Evolutionary conservation across 1,284 basidiomycete species (phyloP), one percentile per base, ranked within the genome.

Genomic region (Fereydounia khargensis): DNA sequence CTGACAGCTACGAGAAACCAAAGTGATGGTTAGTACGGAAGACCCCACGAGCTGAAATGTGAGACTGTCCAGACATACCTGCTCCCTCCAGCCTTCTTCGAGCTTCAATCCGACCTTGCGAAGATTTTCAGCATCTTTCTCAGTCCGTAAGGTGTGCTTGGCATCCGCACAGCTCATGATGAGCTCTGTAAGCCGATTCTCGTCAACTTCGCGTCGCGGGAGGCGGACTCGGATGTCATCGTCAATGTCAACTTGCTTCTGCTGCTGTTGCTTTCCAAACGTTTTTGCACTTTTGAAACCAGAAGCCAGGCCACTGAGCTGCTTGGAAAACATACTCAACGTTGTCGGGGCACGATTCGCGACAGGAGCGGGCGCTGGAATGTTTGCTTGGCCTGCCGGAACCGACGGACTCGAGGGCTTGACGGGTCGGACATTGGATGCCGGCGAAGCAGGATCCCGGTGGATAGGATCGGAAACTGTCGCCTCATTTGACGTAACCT

Each of bases 121-220:
- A n/a, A 64, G 51, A 55, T 46, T 47, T 4, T 17, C 22, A 9
- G 47, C 28, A 21, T 24, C 32, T 17, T 17, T 35, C 17, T 48
- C 47, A 18, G 51, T 64, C 13, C 50, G 48, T n/a, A 64, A 48
- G 3, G 52, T 23, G 23, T 64, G 56, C 1, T 47, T 37, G 0
- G 60, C 48, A 13, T 64, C 60, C 13, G 54, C 54, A 23, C 49
- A 59, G 4, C 46, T 44, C 35, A 64, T 45, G 35, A 60, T 42
- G 27, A 53, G 56, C 28, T 48, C 39, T 5, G 55, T 44, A 6
- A 55, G 39, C 35, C 41, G 39, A 23, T 51, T 43, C 22, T 64
- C 60, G 39, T 64, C 52, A 7, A 59, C 19, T 2, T 37, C 42
- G 6, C 39, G 42, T 10, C 50, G 43, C 1, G 60, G 27, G 9